phyloP scores from a whole-genome alignment of 148 eudicot species.

The Camellia japonica region DNA sequence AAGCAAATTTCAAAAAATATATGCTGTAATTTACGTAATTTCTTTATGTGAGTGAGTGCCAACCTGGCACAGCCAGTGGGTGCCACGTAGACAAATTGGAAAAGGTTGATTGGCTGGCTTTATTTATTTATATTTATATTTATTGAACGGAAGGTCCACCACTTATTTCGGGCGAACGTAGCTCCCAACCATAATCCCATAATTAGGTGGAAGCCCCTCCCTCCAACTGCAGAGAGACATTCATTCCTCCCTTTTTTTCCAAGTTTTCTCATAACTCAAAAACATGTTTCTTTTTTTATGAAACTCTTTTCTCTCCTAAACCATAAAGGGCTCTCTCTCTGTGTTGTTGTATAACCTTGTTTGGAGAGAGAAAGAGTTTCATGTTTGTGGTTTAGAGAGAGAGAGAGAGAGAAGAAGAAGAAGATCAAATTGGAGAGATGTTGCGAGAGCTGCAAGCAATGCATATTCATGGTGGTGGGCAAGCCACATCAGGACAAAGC shows the following conservation, averaged over 20 bases:
- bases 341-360: conserved; percentile 25
- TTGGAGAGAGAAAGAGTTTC: conserved; percentile 16
- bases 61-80: not conserved
- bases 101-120: not conserved
- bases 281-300: not conserved
- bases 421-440: conserved; percentile 22
- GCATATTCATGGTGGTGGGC: conserved; percentile 59
- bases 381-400: not conserved
- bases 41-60: not conserved
- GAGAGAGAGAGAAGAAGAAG: too few species aligned
- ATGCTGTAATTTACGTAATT: too few species aligned
- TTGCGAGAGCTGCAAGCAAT: conserved; percentile 45
- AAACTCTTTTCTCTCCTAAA: conserved; percentile 9
- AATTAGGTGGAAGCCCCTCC: not conserved
- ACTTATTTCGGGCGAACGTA: not conserved
- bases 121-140: not conserved
- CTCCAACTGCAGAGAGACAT: not conserved
- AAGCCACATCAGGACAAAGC: conserved; percentile 45
- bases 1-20: too few species aligned
- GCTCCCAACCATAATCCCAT: conserved; percentile 15
- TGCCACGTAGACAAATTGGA: too few species aligned
- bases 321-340: conserved; percentile 16
- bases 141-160: conserved; percentile 8
- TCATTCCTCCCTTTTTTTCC: not conserved
- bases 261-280: not conserved